These are phyloP conservation scores for Termitomyces titanicus DNA, from an alignment of 768 basidiomycete genomes.

Conservation along the genomic window DNA sequence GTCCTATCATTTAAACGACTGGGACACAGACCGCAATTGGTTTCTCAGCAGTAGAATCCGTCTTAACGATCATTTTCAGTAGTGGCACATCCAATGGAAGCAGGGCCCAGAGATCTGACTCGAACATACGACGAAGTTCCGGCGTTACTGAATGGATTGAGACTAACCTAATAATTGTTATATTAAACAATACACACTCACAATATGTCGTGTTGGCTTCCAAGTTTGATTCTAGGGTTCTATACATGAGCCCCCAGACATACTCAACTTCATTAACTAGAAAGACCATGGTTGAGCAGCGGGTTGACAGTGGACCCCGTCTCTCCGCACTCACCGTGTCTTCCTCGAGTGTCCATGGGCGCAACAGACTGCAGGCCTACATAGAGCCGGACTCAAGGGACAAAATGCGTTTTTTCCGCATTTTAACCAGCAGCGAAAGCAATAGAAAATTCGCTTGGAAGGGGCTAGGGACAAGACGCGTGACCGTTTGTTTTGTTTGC, in stretches of 20 bases:
- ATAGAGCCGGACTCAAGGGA: not conserved
- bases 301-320: too few relatives aligned
- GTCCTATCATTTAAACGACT: not conserved
- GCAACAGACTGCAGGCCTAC: not conserved
- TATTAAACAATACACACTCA: not conserved
- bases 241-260: not conserved
- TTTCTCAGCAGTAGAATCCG: not conserved
- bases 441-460: too few relatives aligned
- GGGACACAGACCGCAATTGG: not conserved
- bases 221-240: not conserved
- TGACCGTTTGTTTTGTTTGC: too few relatives aligned
- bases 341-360: not conserved
- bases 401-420: not conserved
- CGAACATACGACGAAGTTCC: not conserved
- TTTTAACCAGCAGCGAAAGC: too few relatives aligned
- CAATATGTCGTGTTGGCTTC: not conserved
- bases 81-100: not conserved
- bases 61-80: not conserved
- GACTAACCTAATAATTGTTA: not conserved
- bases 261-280: not conserved
- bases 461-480: too few relatives aligned
- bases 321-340: not conserved
- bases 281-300: not conserved
- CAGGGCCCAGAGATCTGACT: not conserved
- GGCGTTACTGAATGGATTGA: not conserved